These are phyloP conservation scores for Macrolepiota fuliginosa DNA, from an alignment of 768 basidiomycete species.

Conservation along the genomic window DNA sequence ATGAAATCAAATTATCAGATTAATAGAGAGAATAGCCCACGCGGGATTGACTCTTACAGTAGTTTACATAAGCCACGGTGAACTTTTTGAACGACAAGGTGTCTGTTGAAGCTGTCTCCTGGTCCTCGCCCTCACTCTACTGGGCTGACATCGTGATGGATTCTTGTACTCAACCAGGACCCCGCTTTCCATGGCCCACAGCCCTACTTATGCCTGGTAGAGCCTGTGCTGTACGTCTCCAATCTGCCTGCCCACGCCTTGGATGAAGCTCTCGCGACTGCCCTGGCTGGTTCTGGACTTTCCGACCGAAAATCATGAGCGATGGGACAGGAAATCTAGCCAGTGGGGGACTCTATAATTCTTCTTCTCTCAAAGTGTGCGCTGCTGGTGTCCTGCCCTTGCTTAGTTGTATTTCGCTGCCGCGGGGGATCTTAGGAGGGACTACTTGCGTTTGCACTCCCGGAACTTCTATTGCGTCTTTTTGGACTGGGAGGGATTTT, in stretches of 20 bases:
- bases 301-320: conserved; percentile 73
- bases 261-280: conserved; percentile 74
- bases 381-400: neutral
- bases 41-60: no score
- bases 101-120: no score
- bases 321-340: conserved; percentile 51
- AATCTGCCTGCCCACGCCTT: conserved; percentile 70
- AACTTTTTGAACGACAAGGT: conserved; percentile 1
- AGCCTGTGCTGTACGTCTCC: conserved; percentile 79
- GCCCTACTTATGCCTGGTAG: conserved; percentile 82
- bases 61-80: conserved; percentile 12
- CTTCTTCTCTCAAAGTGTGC: no score
- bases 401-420: neutral
- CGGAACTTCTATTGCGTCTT: neutral
- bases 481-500: neutral
- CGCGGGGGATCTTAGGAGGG: neutral
- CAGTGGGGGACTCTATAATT: no score
- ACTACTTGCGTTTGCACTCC: neutral
- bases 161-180: conserved; percentile 35
- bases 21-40: no score
- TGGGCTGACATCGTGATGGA: conserved; percentile 34
- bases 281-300: conserved; percentile 73
- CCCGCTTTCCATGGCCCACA: conserved; percentile 35
- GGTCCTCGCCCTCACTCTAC: neutral
- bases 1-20: no score